These are phyloP conservation scores for Puccinia coronata DNA, from an alignment of 1,284 basidiomycete species.

Conservation along the genomic window DNA sequence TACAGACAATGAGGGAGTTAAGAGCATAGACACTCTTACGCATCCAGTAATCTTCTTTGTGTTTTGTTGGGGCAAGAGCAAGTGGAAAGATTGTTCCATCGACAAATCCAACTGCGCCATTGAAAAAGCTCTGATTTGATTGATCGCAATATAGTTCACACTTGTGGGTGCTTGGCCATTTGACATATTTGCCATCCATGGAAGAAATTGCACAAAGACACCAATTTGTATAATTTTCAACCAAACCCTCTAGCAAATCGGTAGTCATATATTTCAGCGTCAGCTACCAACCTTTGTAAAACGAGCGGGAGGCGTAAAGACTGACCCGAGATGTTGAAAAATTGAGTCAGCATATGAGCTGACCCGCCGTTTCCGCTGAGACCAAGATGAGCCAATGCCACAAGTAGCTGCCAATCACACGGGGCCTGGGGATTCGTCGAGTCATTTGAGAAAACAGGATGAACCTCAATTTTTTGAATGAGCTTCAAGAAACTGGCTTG, in stretches of 20 bases:
- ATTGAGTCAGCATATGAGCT: background rate
- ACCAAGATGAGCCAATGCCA: background rate
- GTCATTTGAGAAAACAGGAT: background rate
- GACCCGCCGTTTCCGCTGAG: slow-evolving; percentile 11
- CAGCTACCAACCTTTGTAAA: too few relatives aligned
- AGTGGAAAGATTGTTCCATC: slow-evolving; percentile 19
- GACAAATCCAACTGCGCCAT: slow-evolving; percentile 18
- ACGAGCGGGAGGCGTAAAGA: background rate
- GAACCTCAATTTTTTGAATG: background rate
- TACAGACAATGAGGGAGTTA: slow-evolving; percentile 16
- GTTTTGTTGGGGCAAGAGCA: background rate
- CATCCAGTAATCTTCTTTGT: slow-evolving; percentile 14
- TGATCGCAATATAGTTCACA: too few relatives aligned
- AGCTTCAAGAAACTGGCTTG: background rate
- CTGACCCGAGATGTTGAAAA: slow-evolving; percentile 19
- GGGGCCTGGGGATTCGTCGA: background rate
- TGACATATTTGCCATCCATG: background rate
- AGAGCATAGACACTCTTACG: background rate
- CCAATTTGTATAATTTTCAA: slow-evolving; percentile 9
- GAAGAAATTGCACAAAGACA: background rate
- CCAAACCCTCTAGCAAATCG: background rate
- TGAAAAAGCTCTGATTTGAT: background rate
- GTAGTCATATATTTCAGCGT: too few relatives aligned
- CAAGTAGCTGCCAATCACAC: slow-evolving; percentile 6
- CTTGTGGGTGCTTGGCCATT: background rate